Conservation (phyloP, 2,329 filamentous ascomycete species). For the Diaporthe amygdali region DNA sequence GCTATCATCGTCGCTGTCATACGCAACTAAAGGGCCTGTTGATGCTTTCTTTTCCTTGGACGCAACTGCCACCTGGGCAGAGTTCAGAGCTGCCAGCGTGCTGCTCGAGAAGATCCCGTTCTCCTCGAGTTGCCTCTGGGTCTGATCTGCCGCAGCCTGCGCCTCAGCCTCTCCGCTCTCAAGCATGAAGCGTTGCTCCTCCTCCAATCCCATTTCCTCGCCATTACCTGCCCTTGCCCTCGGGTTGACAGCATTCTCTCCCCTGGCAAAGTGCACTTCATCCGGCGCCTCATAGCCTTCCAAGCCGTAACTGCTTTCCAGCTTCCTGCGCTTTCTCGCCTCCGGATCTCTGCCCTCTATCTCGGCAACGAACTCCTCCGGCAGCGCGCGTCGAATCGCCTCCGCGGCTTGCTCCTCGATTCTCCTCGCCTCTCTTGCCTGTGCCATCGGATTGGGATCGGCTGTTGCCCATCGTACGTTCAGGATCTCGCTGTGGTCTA, state of each 20-base stretch:
- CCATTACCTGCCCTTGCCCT: slow-evolving; percentile 64
- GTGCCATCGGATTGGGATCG: slow-evolving; percentile 93
- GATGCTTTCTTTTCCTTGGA: slow-evolving; percentile 59
- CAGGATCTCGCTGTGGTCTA: slow-evolving; percentile 90
- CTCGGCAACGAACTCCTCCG: slow-evolving; percentile 89
- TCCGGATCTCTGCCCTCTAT: slow-evolving; percentile 91
- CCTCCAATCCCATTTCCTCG: slow-evolving; percentile 49
- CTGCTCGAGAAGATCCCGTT: slow-evolving; percentile 81
- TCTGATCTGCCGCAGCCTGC: slow-evolving; percentile 43
- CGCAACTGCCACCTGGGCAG: slow-evolving; percentile 58
- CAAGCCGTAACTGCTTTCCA: slow-evolving; percentile 87
- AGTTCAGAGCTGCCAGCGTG: slow-evolving; percentile 79
- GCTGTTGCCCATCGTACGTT: slow-evolving; percentile 98
- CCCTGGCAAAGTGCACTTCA: slow-evolving; percentile 88
- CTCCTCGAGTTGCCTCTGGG: slow-evolving; percentile 41
- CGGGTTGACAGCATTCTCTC: slow-evolving; percentile 70
- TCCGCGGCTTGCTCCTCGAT: slow-evolving; percentile 97
- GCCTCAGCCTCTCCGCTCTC: slow-evolving; percentile 57
- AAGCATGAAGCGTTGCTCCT: slow-evolving; percentile 64
- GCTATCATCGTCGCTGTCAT: slow-evolving; percentile 76
- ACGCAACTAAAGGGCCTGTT: slow-evolving; percentile 80
- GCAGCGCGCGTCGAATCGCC: slow-evolving; percentile 85
- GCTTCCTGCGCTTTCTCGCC: slow-evolving; percentile 84
- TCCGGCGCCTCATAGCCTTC: slow-evolving; percentile 94
- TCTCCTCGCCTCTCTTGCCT: slow-evolving; percentile 85